Conservation (phyloP, 257 asterid genomes). For the Capsicum pubescens region DNA sequence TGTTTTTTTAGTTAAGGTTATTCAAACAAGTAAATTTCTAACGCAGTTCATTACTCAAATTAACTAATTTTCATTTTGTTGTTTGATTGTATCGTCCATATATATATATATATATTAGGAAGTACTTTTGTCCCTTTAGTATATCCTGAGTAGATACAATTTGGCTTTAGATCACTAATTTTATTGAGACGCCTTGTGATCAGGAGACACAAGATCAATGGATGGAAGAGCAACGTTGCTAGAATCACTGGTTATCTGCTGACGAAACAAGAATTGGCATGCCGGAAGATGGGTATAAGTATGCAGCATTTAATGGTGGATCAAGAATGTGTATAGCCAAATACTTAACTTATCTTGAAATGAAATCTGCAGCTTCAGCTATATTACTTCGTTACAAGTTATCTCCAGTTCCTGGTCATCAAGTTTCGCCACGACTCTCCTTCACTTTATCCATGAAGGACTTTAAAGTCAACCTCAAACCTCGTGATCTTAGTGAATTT, state of each 20-base stretch:
- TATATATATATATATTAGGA: no score
- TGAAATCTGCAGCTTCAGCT: slow-evolving; percentile 27
- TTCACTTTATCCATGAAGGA: background rate
- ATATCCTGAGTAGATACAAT: no score
- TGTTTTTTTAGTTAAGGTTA: no score
- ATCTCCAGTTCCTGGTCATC: background rate
- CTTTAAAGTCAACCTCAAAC: background rate
- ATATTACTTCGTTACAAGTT: slow-evolving; percentile 3
- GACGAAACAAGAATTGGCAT: background rate
- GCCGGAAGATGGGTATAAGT: slow-evolving; percentile 11
- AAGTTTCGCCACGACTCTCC: background rate
- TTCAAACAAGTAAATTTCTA: no score
- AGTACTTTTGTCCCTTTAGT: no score
- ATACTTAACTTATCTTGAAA: slow-evolving; percentile 23
- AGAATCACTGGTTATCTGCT: slow-evolving; percentile 13
- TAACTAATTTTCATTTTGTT: no score
- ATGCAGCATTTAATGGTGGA: no score
- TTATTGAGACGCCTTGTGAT: background rate
- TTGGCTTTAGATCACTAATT: background rate
- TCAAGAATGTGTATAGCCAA: slow-evolving; percentile 30
- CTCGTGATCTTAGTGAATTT: background rate
- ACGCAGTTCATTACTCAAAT: no score
- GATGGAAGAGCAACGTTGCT: slow-evolving; percentile 23
- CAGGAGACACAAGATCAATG: background rate
- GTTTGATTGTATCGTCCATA: no score